Base-by-base conservation (phyloP, 2,329 filamentous ascomycete genomes). In the Ophioceras dolichostomum region DNA sequence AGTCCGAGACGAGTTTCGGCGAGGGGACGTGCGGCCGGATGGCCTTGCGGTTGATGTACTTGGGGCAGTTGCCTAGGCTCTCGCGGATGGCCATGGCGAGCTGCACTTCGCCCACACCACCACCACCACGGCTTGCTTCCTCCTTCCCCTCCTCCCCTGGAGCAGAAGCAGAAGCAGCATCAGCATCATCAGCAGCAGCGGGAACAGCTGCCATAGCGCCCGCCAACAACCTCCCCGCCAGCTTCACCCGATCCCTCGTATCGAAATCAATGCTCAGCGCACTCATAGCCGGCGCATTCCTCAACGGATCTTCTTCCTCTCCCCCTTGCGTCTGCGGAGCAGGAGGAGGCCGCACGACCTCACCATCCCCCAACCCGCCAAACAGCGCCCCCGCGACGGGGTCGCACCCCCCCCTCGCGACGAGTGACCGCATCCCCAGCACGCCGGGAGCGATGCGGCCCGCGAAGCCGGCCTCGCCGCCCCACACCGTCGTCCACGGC, bases 11-110 rank as follows among this genome's bases (percentile, higher is more conserved):
- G 4, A 62, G 49, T 24, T 43, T 37, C 4, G 82, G 73, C 12
- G 62, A 52, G 2, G 80, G 68, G 1, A 63, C 42, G 32, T 70
- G 67, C 5, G 70, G 66, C 2, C 58, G 51, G 28, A 93, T 73
- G 2, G 62, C 60, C 52, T 83, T 87, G 49, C 73, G 75, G 55
- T 89, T 91, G 24, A 94, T 53, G 48, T 94, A 94, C 56, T 94
- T 94, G 2, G 86, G 85, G 48, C 85, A 93, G 48, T 91, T 93
- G 0, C 83, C 79, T 60, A 93, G 50, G 45, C 76, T 82, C 55
- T 83, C 79, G 22, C 80, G 70, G 39, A 93, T 75, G 29, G 70
- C 69, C 32, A 86, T 63, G 12, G 80, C 76, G 26, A 89, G 59
- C 54, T 71, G 66, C 31, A 67, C 47, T 5, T 59, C 54, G 7